A percentile compares a stretch with the other conserved stretches of the same genome.
Evolutionary conservation across 192 early-diverging fungal species (phyloP).

Genomic region (Coemansia asiatica): DNA sequence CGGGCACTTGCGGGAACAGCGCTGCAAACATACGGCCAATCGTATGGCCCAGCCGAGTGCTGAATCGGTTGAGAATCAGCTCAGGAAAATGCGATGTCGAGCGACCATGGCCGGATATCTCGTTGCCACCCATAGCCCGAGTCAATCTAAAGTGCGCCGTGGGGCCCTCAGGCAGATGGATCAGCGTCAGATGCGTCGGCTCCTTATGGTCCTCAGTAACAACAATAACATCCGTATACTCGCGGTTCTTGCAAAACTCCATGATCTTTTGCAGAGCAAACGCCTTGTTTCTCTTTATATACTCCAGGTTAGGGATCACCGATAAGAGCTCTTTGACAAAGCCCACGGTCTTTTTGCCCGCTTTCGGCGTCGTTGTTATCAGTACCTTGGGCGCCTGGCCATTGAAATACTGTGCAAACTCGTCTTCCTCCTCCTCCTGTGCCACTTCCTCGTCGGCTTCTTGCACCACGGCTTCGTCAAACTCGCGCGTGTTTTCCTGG

Average conservation of each 20-base stretch:
- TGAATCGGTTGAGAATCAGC: conserved; percentile 97
- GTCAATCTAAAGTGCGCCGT: conserved; percentile 95
- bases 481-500: conserved; percentile 88
- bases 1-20: conserved; percentile 94
- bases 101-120: conserved; percentile 81
- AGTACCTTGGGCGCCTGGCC: conserved; percentile 89
- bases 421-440: conserved; percentile 81
- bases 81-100: conserved; percentile 87
- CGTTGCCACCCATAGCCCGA: conserved; percentile 70
- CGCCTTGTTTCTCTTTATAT: conserved; percentile 82
- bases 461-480: conserved; percentile 87
- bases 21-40: conserved; percentile 94
- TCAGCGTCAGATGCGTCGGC: conserved; percentile 85
- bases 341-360: conserved; percentile 64
- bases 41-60: conserved; percentile 93
- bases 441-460: conserved; percentile 77
- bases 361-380: conserved; percentile 73
- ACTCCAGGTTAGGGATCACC: conserved; percentile 89
- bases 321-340: conserved; percentile 87
- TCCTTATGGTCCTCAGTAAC: conserved; percentile 91
- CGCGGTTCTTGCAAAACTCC: conserved; percentile 81
- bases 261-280: conserved; percentile 90
- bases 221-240: conserved; percentile 93
- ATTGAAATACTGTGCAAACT: conserved; percentile 85
- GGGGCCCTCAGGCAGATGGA: conserved; percentile 95